A percentile compares a stretch with the other conserved stretches of the same genome.
These are phyloP conservation scores for Spongiforma sp. DNA, from an alignment of 1,284 basidiomycete genomes.

Conservation along the genomic window DNA sequence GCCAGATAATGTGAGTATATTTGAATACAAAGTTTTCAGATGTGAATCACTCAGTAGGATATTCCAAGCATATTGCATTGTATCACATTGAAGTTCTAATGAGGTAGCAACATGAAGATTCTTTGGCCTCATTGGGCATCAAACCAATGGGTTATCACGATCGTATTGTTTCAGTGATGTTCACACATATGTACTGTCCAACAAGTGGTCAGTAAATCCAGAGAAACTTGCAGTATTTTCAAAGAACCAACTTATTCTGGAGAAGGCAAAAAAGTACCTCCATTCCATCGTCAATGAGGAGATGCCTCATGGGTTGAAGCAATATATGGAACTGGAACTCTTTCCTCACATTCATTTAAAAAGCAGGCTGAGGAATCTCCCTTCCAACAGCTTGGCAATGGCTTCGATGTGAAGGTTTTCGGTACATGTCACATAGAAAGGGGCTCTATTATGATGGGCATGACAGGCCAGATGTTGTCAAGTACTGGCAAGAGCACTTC, in stretches of 20 bases:
- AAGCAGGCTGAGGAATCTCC: neutral
- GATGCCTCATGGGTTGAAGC: neutral
- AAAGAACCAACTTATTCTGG: neutral
- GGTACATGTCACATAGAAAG: neutral
- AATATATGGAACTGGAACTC: neutral
- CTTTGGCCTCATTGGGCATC: too few relatives aligned
- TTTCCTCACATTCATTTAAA: neutral
- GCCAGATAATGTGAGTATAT: too few relatives aligned
- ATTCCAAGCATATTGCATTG: too few relatives aligned
- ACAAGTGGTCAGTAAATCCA: neutral
- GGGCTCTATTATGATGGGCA: neutral
- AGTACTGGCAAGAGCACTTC: neutral
- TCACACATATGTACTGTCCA: neutral
- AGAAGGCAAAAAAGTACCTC: neutral
- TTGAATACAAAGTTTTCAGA: too few relatives aligned
- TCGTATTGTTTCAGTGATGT: too few relatives aligned
- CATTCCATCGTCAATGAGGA: neutral
- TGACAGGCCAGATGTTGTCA: neutral
- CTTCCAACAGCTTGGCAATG: neutral
- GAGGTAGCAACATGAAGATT: too few relatives aligned
- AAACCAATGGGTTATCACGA: neutral
- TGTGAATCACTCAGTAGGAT: too few relatives aligned
- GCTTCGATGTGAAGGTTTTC: neutral
- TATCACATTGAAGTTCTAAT: too few relatives aligned
- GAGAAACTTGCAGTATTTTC: neutral